Evolutionary conservation across 148 eudicot genomes (phyloP).

Genomic region (Persicaria tinctoria): DNA sequence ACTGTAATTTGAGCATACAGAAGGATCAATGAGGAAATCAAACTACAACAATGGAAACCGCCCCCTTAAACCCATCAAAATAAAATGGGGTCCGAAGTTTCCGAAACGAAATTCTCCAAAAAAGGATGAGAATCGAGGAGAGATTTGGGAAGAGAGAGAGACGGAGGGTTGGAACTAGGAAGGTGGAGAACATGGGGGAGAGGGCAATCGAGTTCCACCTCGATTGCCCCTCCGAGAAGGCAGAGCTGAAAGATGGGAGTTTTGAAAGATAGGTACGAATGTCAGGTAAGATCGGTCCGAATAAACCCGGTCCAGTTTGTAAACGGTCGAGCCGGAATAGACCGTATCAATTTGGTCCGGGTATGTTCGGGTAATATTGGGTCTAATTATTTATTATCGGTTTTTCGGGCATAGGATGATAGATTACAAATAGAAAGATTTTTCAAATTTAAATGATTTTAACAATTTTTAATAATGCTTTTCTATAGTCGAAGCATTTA

Average conservation of each 20-base stretch:
- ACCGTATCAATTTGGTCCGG: too few species aligned
- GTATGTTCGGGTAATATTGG: too few species aligned
- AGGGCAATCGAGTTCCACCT: not conserved
- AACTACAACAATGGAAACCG: not conserved
- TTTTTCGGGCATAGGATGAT: too few species aligned
- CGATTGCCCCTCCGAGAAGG: not conserved
- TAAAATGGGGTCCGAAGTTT: not conserved
- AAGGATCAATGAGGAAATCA: not conserved
- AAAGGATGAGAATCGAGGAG: not conserved
- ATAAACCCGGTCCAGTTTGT: not conserved
- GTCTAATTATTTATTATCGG: too few species aligned
- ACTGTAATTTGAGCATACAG: not conserved
- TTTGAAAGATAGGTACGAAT: conserved; percentile 8
- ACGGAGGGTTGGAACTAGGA: not conserved
- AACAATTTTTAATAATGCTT: too few species aligned
- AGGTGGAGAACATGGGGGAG: not conserved
- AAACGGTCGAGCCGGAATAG: not conserved
- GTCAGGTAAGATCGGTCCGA: not conserved
- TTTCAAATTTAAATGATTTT: too few species aligned
- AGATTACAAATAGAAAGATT: too few species aligned
- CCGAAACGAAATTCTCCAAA: not conserved
- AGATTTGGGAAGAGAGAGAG: not conserved
- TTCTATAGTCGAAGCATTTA: too few species aligned
- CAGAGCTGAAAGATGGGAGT: not conserved
- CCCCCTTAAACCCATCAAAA: not conserved